Evolutionary conservation across 805 yeast genomes (phyloP), one percentile per base, ranked within the genome.

Genomic region (Tetrapisispora fleetii): DNA sequence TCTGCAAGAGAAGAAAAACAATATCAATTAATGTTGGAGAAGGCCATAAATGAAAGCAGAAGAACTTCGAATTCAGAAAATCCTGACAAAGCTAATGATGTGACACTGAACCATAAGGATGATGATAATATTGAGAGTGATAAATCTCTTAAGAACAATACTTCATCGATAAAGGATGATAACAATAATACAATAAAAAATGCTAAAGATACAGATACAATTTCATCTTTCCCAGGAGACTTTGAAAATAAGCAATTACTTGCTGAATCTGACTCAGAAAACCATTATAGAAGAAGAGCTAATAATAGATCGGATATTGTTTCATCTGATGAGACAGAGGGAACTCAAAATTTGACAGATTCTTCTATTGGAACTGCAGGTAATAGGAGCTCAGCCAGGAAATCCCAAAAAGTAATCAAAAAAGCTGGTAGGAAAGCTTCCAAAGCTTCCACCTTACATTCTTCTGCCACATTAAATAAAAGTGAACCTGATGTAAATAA

Each of bases 401-500:
- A 48, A 45, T 28, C 41, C 14, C 52, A 56, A 50, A 40, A 52
- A 38, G 48, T 30, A 10, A 40, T 48, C 3, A 39, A 60, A 56
- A 33, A 52, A 30, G 37, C 38, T 49, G 22, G 46, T 39, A 48
- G 50, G 50, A 51, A 45, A 30, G 37, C 43, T 44, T 41, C 49
- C 27, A 52, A 53, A 6, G 58, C 55, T 13, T 48, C 54, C 49
- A 49, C 46, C 57, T 49, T 38, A 58, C 48, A 51, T 37, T 48
- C 47, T 52, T 51, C 37, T 45, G 16, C 45, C 48, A 48, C 51
- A 47, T 53, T 54, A 56, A 46, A 49, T 10, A 53, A 48, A n/a
- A 47, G 58, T 2, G 75, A 75, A 6, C 72, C 78, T 35, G 75
- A 76, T 33, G 75, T 80, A 39, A 79, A 76, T 52, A 85, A 83